Evolutionary conservation across 2,329 filamentous ascomycete genomes (phyloP), one percentile per base, ranked within the genome.

Genomic region (Exophiala sp.): DNA sequence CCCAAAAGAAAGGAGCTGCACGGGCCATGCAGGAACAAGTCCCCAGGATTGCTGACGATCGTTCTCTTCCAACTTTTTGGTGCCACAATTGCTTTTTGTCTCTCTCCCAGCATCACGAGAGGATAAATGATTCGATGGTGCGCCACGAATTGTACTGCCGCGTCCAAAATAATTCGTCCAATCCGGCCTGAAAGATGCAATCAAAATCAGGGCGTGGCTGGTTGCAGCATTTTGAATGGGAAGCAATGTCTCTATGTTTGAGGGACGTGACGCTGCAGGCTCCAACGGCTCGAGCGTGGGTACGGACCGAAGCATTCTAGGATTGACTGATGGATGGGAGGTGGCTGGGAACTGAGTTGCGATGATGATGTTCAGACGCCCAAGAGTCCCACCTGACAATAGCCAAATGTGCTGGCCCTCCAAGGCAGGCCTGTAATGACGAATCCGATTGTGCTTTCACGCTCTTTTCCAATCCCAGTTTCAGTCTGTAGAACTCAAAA

Each of bases 41-140:
- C 38, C 45, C 21, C 48, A 46, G 47, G 45, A 57, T 36, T 55
- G 57, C 48, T 57, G 57, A 60, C 57, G 57, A 60, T 60, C 57
- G 41, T 33, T 46, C 39, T 45, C 34, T 16, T 45, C 47, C 53
- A 49, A 46, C 49, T 40, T 50, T 33, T 56, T 49, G 50, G 34
- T 47, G 49, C 47, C 53, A 55, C 49, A 50, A 59, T 44, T 56
- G 36, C 39, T 47, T 44, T 41, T 43, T 43, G 41, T 32, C 38
- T 54, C 46, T 49, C 21, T 41, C 18, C 12, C 12, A 53, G 42
- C 42, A 53, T 41, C 47, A 47, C 38, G 44, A 18, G 24, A 41
- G 20, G 33, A 42, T 46, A 11, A 33, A 9, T 57, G 50, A 47
- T 57, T 50, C 24, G 54, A 40, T 41, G 36, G 44, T 39, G 46